Conservation (phyloP, 2,329 filamentous ascomycete genomes). For the Fusarium subtropicale region DNA sequence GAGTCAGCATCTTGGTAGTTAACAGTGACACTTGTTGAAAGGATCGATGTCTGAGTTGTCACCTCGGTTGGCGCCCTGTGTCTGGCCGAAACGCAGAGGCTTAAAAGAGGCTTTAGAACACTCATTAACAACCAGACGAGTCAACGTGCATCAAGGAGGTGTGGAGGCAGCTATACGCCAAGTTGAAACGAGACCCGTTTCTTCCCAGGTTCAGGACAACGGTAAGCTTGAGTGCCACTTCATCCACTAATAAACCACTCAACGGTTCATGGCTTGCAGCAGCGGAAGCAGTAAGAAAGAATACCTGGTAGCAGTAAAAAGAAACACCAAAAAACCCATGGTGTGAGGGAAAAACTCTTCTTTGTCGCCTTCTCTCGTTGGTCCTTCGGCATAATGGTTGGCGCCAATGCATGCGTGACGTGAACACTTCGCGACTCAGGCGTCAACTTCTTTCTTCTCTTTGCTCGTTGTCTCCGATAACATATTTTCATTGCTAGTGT, state of each 20-base stretch:
- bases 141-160: conserved; percentile 32
- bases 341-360: conserved; percentile 37
- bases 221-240: conserved; percentile 30
- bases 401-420: conserved; percentile 41
- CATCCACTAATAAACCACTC: conserved; percentile 23
- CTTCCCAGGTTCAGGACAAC: conserved; percentile 28
- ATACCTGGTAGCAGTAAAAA: background rate
- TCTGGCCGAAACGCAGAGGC: conserved; percentile 37
- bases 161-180: conserved; percentile 33
- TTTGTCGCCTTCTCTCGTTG: conserved; percentile 30
- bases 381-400: conserved; percentile 26
- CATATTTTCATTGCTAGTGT: conserved; percentile 12
- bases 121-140: conserved; percentile 20
- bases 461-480: conserved; percentile 11
- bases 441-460: conserved; percentile 5
- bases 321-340: conserved; percentile 25
- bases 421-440: conserved; percentile 24
- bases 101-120: conserved; percentile 26
- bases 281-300: background rate
- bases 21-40: conserved; percentile 17
- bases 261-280: conserved; percentile 35
- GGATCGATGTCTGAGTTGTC: conserved; percentile 36
- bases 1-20: background rate
- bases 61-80: conserved; percentile 25
- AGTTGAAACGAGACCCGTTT: conserved; percentile 42